These are phyloP conservation scores for Phytopythium aichiense DNA, from an alignment of 352 stramenopile genomes.

Conservation along the genomic window DNA sequence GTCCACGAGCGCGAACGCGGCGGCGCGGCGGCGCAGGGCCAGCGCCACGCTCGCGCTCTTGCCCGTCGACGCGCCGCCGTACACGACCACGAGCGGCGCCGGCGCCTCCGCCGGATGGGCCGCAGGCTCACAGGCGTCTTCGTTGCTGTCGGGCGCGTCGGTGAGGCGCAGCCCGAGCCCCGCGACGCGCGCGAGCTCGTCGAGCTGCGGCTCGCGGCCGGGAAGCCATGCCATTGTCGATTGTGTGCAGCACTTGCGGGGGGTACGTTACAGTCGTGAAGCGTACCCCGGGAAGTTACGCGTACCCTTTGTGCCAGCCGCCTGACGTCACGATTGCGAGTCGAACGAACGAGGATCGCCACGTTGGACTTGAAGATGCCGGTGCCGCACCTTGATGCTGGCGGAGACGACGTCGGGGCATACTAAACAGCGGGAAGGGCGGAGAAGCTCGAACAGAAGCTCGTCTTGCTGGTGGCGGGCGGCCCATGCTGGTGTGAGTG, in stretches of 20 bases:
- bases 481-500: no score
- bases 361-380: no score
- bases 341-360: no score
- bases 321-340: no score
- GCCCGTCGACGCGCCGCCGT: slow-evolving; percentile 70
- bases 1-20: slow-evolving; percentile 55
- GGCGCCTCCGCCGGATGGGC: slow-evolving; percentile 26
- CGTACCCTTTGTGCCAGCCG: background rate
- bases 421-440: no score
- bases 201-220: slow-evolving; percentile 46
- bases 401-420: no score
- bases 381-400: no score
- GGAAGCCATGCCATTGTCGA: slow-evolving; percentile 28
- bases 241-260: background rate
- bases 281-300: background rate
- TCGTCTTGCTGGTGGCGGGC: no score
- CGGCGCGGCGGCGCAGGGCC: slow-evolving; percentile 24
- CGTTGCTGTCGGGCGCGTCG: no score
- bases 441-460: no score
- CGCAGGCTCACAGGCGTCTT: background rate
- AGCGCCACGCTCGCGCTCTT: slow-evolving; percentile 62
- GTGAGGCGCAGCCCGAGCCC: slow-evolving; percentile 22
- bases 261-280: background rate
- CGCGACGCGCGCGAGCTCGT: slow-evolving; percentile 38
- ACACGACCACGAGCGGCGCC: slow-evolving; percentile 61